A percentile compares a stretch with the other conserved stretches of the same genome.
phyloP scores from a whole-genome alignment of 352 stramenopile species.

The Pythium plurisporium region DNA sequence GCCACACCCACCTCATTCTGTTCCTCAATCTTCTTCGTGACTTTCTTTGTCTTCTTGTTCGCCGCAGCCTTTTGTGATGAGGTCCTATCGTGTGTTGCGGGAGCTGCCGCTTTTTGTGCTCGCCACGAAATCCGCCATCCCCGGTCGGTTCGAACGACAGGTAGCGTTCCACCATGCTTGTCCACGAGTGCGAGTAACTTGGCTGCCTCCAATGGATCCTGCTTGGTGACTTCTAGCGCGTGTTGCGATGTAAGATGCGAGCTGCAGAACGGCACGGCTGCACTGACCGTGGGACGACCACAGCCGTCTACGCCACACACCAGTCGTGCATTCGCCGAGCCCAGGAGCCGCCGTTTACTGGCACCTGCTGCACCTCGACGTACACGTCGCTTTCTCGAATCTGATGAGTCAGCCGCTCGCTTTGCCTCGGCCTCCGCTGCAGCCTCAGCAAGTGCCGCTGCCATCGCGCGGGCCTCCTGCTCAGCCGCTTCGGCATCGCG shows the following conservation, averaged over 20 bases:
- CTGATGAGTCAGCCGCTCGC: neutral
- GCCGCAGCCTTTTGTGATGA: too few species aligned
- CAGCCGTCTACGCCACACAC: slow-evolving; percentile 38
- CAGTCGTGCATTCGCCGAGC: slow-evolving; percentile 17
- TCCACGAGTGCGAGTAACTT: slow-evolving; percentile 51
- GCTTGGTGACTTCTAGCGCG: slow-evolving; percentile 48
- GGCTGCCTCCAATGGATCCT: slow-evolving; percentile 55
- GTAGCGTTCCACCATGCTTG: slow-evolving; percentile 18
- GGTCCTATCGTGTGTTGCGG: too few species aligned
- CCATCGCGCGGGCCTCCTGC: slow-evolving; percentile 45
- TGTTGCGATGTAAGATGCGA: slow-evolving; percentile 64
- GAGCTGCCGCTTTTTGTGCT: neutral
- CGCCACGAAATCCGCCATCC: neutral
- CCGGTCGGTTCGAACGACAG: neutral
- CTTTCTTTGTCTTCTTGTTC: neutral
- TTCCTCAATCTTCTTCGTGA: neutral
- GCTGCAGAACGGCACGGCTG: slow-evolving; percentile 36
- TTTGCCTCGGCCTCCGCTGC: neutral
- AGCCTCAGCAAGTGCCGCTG: slow-evolving; percentile 26
- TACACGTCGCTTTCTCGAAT: slow-evolving; percentile 2
- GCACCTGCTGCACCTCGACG: slow-evolving; percentile 20
- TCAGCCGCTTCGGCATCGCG: slow-evolving; percentile 48
- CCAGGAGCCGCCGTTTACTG: slow-evolving; percentile 23
- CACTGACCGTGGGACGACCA: slow-evolving; percentile 23
- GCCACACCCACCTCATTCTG: too few species aligned